Evolutionary conservation across 1,139 yeast species (phyloP).

Genomic region (Taphrina sp.): DNA sequence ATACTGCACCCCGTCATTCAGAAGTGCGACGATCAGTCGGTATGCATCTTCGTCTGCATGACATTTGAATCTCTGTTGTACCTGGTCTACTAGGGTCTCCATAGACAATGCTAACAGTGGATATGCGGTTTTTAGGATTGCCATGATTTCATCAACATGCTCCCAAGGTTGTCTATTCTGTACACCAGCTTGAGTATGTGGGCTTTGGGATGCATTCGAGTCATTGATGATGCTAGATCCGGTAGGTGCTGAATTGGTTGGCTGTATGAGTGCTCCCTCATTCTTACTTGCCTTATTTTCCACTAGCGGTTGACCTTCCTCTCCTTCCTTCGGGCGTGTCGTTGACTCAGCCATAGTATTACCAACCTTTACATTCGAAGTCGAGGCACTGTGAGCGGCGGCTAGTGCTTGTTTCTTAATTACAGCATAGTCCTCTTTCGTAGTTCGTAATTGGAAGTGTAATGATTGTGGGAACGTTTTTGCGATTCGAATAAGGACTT

Average conservation of each 20-base stretch:
- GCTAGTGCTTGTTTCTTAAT: conserved; percentile 77
- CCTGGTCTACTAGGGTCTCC: conserved; percentile 93
- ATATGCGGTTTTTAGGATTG: conserved; percentile 90
- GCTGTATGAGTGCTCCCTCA: background rate
- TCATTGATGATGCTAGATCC: background rate
- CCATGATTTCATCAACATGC: conserved; percentile 91
- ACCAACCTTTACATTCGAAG: conserved; percentile 35
- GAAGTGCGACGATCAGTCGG: conserved; percentile 82
- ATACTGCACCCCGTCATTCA: conserved; percentile 90
- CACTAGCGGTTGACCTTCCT: background rate
- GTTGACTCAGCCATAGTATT: conserved; percentile 34
- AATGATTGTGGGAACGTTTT: conserved; percentile 95
- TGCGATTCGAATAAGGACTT: conserved; percentile 84
- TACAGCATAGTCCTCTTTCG: conserved; percentile 88
- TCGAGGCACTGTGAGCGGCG: conserved; percentile 50
- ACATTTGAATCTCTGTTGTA: conserved; percentile 88
- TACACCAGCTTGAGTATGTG: background rate
- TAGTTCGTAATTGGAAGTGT: conserved; percentile 91
- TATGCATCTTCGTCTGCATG: conserved; percentile 96
- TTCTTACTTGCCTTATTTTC: conserved; percentile 3
- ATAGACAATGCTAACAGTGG: conserved; percentile 88
- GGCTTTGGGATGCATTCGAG: background rate
- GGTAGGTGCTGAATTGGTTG: background rate
- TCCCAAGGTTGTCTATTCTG: conserved; percentile 76
- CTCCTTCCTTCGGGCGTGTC: conserved; percentile 34